Evolutionary conservation across 1,139 yeast species (phyloP), one percentile per base, ranked within the genome.

Genomic region (Entelexis paramagnoliae): DNA sequence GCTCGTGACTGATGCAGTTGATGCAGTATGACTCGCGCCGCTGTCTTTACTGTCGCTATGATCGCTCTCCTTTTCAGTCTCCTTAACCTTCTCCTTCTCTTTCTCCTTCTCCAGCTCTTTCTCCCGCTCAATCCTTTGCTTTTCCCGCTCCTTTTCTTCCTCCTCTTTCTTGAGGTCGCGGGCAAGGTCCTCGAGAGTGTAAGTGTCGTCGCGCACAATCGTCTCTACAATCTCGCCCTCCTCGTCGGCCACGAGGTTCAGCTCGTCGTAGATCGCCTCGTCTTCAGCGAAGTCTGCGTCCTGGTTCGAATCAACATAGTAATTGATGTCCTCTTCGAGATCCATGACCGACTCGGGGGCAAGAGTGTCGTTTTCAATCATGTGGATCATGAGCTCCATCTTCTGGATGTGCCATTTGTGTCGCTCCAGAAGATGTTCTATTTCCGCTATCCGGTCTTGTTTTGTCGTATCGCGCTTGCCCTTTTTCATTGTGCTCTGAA

Each of bases 241-340:
- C 50, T 77, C 80, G 47, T 78, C 83, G 40, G 77, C 79, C 52
- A 79, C 87, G 49, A 87, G 75, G 51, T 85, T 91, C 59, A 91
- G 75, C 54, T 81, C 88, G 60, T 91, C 97, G 65, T 91, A 91
- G 58, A 91, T 80, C 34, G 88, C 91, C 62, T 91, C 97, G 66
- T 91, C 95, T 64, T 91, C 97, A 24, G 91, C 85, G 66, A 88
- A 93, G 63, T 89, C 96, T n/a, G 82, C 95, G 53, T 88, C 96
- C 68, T 85, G 94, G 64, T 91, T 93, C 58, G 91, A 85, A 58
- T 91, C 97, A 44, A 93, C 95, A 66, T 88, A 91, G 68, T 89
- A 91, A 60, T 79, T 87, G 64, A 93, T 84, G 66, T 91, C 97
- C 54, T 93, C 99, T 63, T 82, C 83, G 54, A 87, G 78, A 30